Base-by-base conservation (phyloP, 2,329 filamentous ascomycete species). In the Drechslerella stenobrocha region DNA sequence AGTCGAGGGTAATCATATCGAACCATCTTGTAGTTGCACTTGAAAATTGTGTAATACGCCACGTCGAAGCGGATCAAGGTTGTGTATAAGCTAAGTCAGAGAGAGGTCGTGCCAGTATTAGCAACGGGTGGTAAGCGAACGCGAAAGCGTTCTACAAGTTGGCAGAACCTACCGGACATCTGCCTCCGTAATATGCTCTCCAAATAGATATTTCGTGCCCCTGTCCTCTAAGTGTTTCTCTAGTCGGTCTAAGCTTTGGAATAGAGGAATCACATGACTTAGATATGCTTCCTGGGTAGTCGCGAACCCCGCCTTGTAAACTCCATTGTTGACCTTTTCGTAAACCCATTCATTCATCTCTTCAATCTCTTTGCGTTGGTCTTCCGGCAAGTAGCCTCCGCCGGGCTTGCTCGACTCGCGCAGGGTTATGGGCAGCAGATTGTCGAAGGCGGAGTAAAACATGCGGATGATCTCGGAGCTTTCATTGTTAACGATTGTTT, bases 401-500 rank as follows among this genome's bases (percentile, higher is more conserved):
- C 44, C 45, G 2, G 52, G 18, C 24, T 60, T 81, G 81, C 75
- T 83, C 81, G 74, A 85, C 75, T 2, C 81, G 79, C 0, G 82
- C 81, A 26, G 90, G 75, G 34, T 37, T 46, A 60, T 50, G 1
- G 63, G 63, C 11, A 67, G 55, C 3, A 89, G 74, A 70, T 83
- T 81, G 76, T 97, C 86, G 75, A 97, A 97, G 75, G 84, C 88
- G 37, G 81, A 81, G 75, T 88, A 88, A 69, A 96, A 80, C 88
- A 96, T 95, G 74, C 91, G 86, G 76, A 96, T 85, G 75, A 96
- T 96, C 79, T 96, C 91, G 71, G 86, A 86, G 76, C 87, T 90
- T 81, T 96, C 91, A 73, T 96, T 96, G 82, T 82, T 93, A 70
- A 96, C 90, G 74, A 96, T 95, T 28, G 80, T 83, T 73, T 85